Evolutionary conservation across 2,329 filamentous ascomycete genomes (phyloP).

Genomic region (Daldinia eschscholtzii): DNA sequence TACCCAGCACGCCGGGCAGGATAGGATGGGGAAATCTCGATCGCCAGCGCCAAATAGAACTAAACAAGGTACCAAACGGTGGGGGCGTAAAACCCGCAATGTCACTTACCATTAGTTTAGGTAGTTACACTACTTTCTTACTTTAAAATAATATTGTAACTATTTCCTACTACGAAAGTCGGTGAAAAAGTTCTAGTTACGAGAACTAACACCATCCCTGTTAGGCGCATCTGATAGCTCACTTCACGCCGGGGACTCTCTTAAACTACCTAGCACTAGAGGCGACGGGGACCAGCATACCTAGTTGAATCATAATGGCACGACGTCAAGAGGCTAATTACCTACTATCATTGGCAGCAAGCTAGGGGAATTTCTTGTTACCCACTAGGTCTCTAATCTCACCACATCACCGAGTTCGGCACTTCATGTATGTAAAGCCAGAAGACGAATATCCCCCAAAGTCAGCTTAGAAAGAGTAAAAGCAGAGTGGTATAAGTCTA

Average conservation of each 20-base stretch:
- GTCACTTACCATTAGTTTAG: too few relatives aligned
- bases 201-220: conserved; percentile 4
- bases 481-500: conserved; percentile 37
- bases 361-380: background rate
- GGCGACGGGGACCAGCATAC: background rate
- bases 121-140: too few relatives aligned
- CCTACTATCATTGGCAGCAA: background rate
- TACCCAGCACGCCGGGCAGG: too few relatives aligned
- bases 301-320: background rate
- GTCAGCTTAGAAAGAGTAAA: background rate
- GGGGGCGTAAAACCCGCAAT: background rate
- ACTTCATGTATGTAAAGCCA: background rate
- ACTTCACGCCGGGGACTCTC: background rate
- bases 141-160: background rate
- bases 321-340: background rate
- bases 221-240: background rate
- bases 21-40: conserved; percentile 25
- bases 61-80: conserved; percentile 15
- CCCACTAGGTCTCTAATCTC: too few relatives aligned
- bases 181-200: background rate
- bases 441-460: conserved; percentile 1
- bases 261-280: background rate
- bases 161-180: background rate
- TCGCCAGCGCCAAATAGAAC: conserved; percentile 14
- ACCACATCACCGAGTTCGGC: conserved; percentile 10